Evolutionary conservation across 2,329 filamentous ascomycete species (phyloP).

Genomic region (Aulographum hederae): DNA sequence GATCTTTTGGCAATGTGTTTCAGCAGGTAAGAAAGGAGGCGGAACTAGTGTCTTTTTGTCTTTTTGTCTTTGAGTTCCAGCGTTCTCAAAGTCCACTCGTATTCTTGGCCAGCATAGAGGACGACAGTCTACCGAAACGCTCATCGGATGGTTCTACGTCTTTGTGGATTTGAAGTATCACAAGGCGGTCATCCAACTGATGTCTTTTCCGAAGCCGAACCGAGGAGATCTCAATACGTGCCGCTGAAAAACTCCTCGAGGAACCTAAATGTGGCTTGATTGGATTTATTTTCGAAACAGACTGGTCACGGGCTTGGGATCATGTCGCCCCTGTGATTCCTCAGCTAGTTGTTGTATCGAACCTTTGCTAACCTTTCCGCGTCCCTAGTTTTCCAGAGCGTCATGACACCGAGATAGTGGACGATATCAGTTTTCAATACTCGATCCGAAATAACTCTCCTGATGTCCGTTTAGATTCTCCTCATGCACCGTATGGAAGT

Average conservation of each 20-base stretch:
- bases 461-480: constrained; percentile 32
- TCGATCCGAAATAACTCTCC: constrained; percentile 27
- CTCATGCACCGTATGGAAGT: constrained; percentile 20
- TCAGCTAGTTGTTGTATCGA: not conserved
- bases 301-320: not conserved
- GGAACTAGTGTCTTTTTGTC: not conserved
- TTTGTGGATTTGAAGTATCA: no score
- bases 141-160: no score
- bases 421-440: constrained; percentile 20
- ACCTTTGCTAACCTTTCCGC: constrained; percentile 6
- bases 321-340: not conserved
- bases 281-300: not conserved
- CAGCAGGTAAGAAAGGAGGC: constrained; percentile 20
- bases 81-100: no score
- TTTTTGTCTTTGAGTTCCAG: no score
- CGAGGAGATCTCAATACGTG: no score
- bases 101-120: no score
- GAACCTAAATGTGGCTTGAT: no score
- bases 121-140: no score
- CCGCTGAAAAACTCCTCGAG: no score
- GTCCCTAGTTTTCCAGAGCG: constrained; percentile 21
- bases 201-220: no score
- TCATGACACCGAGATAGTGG: constrained; percentile 18
- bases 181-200: no score
- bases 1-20: constrained; percentile 24